Base-by-base conservation (phyloP, 75 land plant genomes). In the Cunninghamia lanceolata region DNA sequence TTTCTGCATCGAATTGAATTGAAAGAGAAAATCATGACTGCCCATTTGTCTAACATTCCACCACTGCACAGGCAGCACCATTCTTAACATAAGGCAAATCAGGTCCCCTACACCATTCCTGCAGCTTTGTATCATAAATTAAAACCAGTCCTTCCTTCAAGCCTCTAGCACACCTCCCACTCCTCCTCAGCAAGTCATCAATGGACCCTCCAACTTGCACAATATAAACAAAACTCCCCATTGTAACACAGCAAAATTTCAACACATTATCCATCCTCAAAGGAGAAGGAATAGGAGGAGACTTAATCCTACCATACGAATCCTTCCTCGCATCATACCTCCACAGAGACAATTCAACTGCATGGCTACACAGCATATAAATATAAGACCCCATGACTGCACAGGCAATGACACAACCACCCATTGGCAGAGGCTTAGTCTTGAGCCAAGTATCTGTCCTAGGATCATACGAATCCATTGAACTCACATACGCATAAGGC, bases 271-370 rank as follows among this genome's bases (percentile, higher is more conserved):
- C 96, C 45, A 95, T 77, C 75, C 95, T 85, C 14, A 93, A 86
- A 74, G 91, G 94, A 59, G 92, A 89, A 82, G 97, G 94, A 43
- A 96, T 81, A 38, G 96, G 98, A 19, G 99, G 99, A 4, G 87
- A 74, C 76, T 86, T 91, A 15, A 94, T 84, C 86, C 95, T 86
- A 6, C 68, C 59, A 94, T 94, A 97, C 81, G 90, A 90, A 30
- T 96, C 95, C 43, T 87, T 90, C 35, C 84, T 87, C 28, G 90
- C 92, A 63, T 95, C 92, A 88, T 92, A 94, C 87, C 90, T 86
- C 99, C 99, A 97, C 47, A 97, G 91, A 38, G 99, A 94, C 4
- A 97, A 83, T 89, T 94, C 99, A 83, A 95, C 96, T 34, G 99
- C 97, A 90, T 95, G 97, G 87, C 98, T 95, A 28, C 96, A 89